Conservation (phyloP, 805 yeast genomes). For the Geotrichum ghanense region DNA sequence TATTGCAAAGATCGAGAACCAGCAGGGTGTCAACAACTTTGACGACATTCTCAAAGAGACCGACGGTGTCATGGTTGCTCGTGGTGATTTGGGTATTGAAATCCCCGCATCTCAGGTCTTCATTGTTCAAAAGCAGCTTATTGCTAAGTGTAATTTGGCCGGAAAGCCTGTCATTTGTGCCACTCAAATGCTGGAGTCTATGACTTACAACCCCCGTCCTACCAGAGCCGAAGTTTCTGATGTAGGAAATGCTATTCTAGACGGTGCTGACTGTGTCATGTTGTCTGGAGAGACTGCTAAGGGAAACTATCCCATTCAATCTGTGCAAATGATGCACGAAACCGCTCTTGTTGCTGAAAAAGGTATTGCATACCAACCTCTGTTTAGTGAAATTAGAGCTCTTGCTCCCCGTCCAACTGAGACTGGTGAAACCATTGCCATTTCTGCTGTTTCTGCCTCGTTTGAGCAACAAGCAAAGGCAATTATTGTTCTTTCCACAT, state of each 20-base stretch:
- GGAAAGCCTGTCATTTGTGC: slow-evolving; percentile 99
- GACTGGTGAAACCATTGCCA: slow-evolving; percentile 93
- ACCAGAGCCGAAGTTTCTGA: slow-evolving; percentile 99
- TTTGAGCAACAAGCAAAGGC: slow-evolving; percentile 96
- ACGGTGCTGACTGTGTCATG: slow-evolving; percentile 99
- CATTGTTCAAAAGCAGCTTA: slow-evolving; percentile 96
- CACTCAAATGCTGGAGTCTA: slow-evolving; percentile 98
- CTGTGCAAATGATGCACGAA: slow-evolving; percentile 98
- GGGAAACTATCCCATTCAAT: slow-evolving; percentile 97
- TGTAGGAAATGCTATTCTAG: slow-evolving; percentile 97
- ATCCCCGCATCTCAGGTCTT: slow-evolving; percentile 98
- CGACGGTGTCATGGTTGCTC: slow-evolving; percentile 99
- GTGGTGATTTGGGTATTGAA: slow-evolving; percentile 99
- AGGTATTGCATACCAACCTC: slow-evolving; percentile 77
- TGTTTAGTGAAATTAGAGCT: slow-evolving; percentile 80
- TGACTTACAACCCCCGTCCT: slow-evolving; percentile 99
- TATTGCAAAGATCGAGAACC: slow-evolving; percentile 96
- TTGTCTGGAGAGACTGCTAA: slow-evolving; percentile 99
- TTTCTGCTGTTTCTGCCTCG: slow-evolving; percentile 93
- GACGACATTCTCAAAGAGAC: slow-evolving; percentile 91
- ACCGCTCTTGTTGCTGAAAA: slow-evolving; percentile 93
- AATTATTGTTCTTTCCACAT: slow-evolving; percentile 87
- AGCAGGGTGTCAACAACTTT: slow-evolving; percentile 99
- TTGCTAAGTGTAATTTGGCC: slow-evolving; percentile 97
- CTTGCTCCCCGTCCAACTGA: slow-evolving; percentile 81